Conservation (phyloP, 2,329 filamentous ascomycete species). For the Hymenoscyphus salicellus region DNA sequence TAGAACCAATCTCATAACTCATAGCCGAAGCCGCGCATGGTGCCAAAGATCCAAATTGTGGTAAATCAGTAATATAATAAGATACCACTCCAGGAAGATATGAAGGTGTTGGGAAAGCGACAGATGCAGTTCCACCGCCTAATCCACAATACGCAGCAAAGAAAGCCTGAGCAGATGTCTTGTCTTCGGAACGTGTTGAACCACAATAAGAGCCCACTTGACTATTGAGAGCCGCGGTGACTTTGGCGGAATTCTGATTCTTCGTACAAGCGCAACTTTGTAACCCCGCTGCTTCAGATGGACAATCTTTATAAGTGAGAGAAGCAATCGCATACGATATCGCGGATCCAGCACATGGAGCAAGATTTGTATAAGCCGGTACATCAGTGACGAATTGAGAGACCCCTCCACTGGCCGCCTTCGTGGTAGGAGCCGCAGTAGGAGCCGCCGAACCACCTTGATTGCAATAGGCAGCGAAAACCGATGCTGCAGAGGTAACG, state of each 20-base stretch:
- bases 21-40: constrained; percentile 16
- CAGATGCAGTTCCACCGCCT: constrained; percentile 44
- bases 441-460: constrained; percentile 9
- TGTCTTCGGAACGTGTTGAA: constrained; percentile 45
- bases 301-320: constrained; percentile 38
- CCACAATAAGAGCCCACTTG: constrained; percentile 45
- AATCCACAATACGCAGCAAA: constrained; percentile 53
- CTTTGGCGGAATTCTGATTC: constrained; percentile 45
- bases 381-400: constrained; percentile 49
- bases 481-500: constrained; percentile 16
- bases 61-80: constrained; percentile 53
- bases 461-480: constrained; percentile 21
- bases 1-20: constrained; percentile 8
- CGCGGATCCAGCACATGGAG: constrained; percentile 43
- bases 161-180: constrained; percentile 49
- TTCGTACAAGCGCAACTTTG: constrained; percentile 54
- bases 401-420: constrained; percentile 12
- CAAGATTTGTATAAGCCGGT: constrained; percentile 42
- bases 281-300: constrained; percentile 41
- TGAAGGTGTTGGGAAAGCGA: constrained; percentile 46
- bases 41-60: constrained; percentile 44
- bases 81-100: constrained; percentile 53
- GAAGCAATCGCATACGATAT: constrained; percentile 40
- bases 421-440: constrained; percentile 1
- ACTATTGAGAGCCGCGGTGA: constrained; percentile 44